A percentile compares a stretch with the other conserved stretches of the same genome.
Evolutionary conservation across 495 filamentous ascomycete genomes (phyloP).

Genomic region (Penicillium paxilli): DNA sequence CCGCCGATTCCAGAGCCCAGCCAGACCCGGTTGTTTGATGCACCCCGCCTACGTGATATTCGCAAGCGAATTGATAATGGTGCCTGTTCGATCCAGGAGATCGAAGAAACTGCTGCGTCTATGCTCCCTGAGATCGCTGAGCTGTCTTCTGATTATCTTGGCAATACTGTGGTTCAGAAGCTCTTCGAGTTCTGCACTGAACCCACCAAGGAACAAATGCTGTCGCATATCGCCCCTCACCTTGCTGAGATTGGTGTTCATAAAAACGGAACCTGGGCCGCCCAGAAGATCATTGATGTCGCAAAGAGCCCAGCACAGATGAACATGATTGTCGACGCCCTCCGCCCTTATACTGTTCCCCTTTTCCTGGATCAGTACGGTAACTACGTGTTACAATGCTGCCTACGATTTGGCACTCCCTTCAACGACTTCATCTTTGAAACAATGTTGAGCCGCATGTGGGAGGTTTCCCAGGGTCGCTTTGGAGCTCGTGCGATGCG

Average conservation of each 20-base stretch:
- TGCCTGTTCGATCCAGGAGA: slow-evolving; percentile 77
- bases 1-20: slow-evolving; percentile 86
- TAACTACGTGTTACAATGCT: slow-evolving; percentile 97
- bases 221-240: slow-evolving; percentile 82
- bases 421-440: slow-evolving; percentile 98
- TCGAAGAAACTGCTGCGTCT: slow-evolving; percentile 84
- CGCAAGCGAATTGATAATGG: slow-evolving; percentile 97
- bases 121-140: slow-evolving; percentile 98
- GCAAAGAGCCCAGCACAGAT: slow-evolving; percentile 83
- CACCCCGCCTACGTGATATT: slow-evolving; percentile 92
- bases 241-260: slow-evolving; percentile 95
- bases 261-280: slow-evolving; percentile 99
- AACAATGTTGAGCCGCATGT: slow-evolving; percentile 92
- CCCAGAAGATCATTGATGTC: slow-evolving; percentile 98
- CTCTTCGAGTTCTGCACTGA: slow-evolving; percentile 96
- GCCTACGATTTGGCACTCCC: slow-evolving; percentile 82
- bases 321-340: slow-evolving; percentile 75
- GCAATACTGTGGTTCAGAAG: slow-evolving; percentile 99
- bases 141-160: slow-evolving; percentile 90
- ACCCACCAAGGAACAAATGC: slow-evolving; percentile 85
- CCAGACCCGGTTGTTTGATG: slow-evolving; percentile 89
- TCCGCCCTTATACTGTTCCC: slow-evolving; percentile 82
- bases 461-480: slow-evolving; percentile 89
- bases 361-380: slow-evolving; percentile 97
- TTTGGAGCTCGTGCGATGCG: slow-evolving; percentile 96